Percentiles rank a stretch among this genome's conserved stretches.
Evolutionary conservation across 1,284 basidiomycete species (phyloP).

Genomic region (Trichosporon asahii): DNA sequence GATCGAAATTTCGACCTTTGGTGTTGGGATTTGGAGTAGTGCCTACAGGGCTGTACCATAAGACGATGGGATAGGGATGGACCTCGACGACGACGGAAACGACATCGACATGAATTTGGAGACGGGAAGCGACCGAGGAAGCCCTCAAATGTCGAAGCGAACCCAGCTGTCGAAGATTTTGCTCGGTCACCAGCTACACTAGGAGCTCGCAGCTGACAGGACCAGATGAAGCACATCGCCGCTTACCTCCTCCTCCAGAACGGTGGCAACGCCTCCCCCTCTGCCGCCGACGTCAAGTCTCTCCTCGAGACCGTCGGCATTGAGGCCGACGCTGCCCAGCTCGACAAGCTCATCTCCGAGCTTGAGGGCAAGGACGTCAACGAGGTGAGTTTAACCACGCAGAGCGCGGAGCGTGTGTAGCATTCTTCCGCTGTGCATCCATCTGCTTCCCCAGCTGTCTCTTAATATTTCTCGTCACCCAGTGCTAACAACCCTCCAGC

Average conservation of each 20-base stretch:
- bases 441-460: not conserved
- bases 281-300: slow-evolving; percentile 83
- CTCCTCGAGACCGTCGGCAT: slow-evolving; percentile 84
- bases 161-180: not conserved
- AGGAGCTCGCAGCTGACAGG: not conserved
- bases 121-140: not conserved
- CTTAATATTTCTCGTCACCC: no score
- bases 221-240: slow-evolving; percentile 94
- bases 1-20: not conserved
- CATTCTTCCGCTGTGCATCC: not conserved
- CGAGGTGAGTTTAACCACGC: slow-evolving; percentile 57
- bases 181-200: not conserved
- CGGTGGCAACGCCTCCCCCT: slow-evolving; percentile 86
- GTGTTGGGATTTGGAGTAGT: not conserved
- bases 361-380: slow-evolving; percentile 88
- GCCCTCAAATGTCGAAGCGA: not conserved
- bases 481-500: slow-evolving; percentile 52
- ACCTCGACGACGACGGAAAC: not conserved
- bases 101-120: not conserved
- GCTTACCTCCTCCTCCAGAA: slow-evolving; percentile 96
- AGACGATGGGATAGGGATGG: not conserved
- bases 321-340: slow-evolving; percentile 79
- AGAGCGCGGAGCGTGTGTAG: not conserved
- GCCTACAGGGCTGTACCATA: not conserved
- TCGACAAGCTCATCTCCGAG: slow-evolving; percentile 84